These are phyloP conservation scores for Acanthamoeba lenticulata DNA, from an alignment of 208 protist genomes.

Conservation along the genomic window DNA sequence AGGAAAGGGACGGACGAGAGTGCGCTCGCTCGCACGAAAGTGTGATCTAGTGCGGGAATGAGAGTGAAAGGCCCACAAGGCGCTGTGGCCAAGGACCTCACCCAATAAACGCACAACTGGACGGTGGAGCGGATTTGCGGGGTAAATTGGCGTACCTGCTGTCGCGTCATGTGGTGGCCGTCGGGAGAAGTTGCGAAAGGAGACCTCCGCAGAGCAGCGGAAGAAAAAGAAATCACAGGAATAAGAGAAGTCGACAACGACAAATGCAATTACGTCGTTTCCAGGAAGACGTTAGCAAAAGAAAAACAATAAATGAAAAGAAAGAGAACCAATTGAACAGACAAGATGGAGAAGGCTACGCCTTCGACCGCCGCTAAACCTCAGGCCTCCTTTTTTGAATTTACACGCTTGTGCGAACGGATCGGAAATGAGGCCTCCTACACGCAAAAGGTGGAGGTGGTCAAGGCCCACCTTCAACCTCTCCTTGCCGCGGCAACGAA, in stretches of 20 bases:
- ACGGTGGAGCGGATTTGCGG: neutral
- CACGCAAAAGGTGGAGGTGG: constrained; percentile 85
- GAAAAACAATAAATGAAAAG: neutral
- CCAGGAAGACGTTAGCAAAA: no score
- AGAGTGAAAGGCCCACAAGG: neutral
- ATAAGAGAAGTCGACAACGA: no score
- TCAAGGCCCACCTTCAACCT: constrained; percentile 80
- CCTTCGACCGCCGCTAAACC: neutral
- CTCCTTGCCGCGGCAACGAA: constrained; percentile 7
- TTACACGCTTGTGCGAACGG: constrained; percentile 84
- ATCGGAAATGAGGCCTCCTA: constrained; percentile 83
- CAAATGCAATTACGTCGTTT: no score
- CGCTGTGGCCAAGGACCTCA: neutral
- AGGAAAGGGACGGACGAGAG: no score
- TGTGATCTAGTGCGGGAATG: neutral
- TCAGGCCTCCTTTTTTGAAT: constrained; percentile 71
- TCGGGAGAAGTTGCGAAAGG: no score
- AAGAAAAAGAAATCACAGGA: no score
- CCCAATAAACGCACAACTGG: neutral
- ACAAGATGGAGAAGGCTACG: constrained; percentile 27
- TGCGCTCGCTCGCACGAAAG: no score
- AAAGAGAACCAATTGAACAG: neutral
- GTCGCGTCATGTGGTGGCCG: no score
- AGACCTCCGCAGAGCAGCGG: no score
- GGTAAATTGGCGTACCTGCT: no score